Percentiles rank a stretch among this genome's conserved stretches.
These are phyloP conservation scores for Adenanthera pavonina DNA, from an alignment of 306 rosid species.

Conservation along the genomic window DNA sequence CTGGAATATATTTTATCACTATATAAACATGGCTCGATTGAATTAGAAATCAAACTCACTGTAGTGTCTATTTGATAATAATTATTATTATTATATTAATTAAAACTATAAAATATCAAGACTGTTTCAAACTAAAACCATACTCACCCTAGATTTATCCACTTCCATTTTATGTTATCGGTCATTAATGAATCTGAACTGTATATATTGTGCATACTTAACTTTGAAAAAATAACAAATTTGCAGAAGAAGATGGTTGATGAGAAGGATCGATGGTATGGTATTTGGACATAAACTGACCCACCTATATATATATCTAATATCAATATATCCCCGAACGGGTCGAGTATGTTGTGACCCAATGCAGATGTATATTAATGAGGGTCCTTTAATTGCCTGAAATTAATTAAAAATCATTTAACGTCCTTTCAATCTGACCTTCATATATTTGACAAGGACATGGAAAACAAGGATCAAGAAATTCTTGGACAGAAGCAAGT, in stretches of 20 bases:
- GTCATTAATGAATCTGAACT: background rate
- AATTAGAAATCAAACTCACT: background rate
- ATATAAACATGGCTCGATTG: background rate
- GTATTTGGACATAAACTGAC: background rate
- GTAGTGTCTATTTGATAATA: background rate
- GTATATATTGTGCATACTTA: background rate
- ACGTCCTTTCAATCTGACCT: conserved; percentile 31
- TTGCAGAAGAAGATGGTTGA: background rate
- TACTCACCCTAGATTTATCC: background rate
- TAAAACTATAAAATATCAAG: background rate
- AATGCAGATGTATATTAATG: background rate
- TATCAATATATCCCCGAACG: conserved; percentile 32
- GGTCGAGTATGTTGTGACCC: conserved; percentile 40
- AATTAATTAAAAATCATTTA: conserved; percentile 29
- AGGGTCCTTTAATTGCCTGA: no score
- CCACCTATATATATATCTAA: conserved; percentile 38
- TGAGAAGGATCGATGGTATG: background rate
- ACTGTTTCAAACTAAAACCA: background rate
- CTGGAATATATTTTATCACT: background rate
- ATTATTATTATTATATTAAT: no score
- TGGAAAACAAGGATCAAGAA: conserved; percentile 42
- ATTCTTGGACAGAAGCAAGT: conserved; percentile 48
- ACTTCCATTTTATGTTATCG: background rate
- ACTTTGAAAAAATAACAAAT: background rate
- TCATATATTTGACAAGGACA: conserved; percentile 45